Evolutionary conservation across 2,329 filamentous ascomycete genomes (phyloP), one percentile per base, ranked within the genome.

Genomic region (Fonsecaea pedrosoi): DNA sequence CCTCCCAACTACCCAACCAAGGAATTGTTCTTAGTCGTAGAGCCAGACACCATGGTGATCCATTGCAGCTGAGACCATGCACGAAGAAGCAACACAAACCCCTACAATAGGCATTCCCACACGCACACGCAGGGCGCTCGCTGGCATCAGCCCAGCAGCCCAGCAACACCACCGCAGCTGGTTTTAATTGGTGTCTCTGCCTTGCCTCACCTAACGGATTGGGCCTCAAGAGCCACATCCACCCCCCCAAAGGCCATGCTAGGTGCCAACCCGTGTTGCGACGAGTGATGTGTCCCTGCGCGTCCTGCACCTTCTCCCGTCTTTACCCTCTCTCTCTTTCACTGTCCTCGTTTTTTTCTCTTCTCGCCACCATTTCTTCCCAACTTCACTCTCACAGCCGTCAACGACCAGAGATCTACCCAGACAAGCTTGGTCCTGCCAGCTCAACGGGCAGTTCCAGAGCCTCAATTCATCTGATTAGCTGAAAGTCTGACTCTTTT

Each of bases 161-260:
- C 38, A 15, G 45, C 45, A 50, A 21, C 18, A 25, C 18, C 1
- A 25, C 18, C 21, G 45, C 45, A 50, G 9, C 18, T 12, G 42
- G 42, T 21, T 50, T 9, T 50, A 2, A 50, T 50, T 50, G 45
- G 45, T 50, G 45, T 50, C 18, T 25, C 9, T 50, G 45, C 2
- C 45, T 50, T 50, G 45, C 45, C 45, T 50, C 45, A 50, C 45
- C 45, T 50, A 18, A n/a, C 45, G 25, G 8, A 50, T 50, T 50
- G 45, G 45, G 45, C 45, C 18, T 50, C 45, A 50, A 50, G 25
- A 25, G 10, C 9, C n/a, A 10, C 45, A 50, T 42, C 40, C 15
- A 9, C 13, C 15, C 18, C 18, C 42, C 15, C n/a, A 21, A 50
- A 25, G 25, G 4, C 18, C 1, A 50, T n/a, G n/a, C 25, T 25